A percentile compares a stretch with the other conserved stretches of the same genome.
Conservation (phyloP, 331 rosid species). For the Rosa hybrid region DNA sequence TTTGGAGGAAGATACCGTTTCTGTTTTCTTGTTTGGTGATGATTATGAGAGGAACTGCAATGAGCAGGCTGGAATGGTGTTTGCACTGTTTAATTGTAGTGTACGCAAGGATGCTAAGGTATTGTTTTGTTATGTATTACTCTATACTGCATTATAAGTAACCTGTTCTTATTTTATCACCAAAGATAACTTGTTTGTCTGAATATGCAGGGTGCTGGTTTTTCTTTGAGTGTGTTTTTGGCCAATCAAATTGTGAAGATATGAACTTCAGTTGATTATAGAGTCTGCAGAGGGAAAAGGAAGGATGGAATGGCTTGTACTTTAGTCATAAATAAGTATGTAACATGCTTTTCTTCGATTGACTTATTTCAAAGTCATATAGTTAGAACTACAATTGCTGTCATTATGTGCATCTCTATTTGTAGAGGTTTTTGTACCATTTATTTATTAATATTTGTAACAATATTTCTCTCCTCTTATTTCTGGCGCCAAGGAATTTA, state of each 20-base stretch:
- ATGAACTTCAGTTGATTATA: constrained; percentile 83
- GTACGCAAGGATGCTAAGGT: constrained; percentile 82
- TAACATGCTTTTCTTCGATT: neutral
- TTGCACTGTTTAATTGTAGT: constrained; percentile 65
- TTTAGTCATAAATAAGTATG: constrained; percentile 68
- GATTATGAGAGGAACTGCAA: constrained; percentile 64
- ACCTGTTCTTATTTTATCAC: neutral
- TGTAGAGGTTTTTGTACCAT: constrained; percentile 2
- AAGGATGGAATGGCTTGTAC: constrained; percentile 82
- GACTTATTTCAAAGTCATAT: neutral
- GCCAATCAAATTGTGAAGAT: constrained; percentile 69
- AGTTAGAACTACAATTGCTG: neutral
- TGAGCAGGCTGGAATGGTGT: constrained; percentile 61
- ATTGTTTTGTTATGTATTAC: constrained; percentile 2
- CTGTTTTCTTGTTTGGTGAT: constrained; percentile 88
- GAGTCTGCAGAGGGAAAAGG: constrained; percentile 81
- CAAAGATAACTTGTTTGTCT: neutral
- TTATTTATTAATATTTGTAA: constrained; percentile 26
- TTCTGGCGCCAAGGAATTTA: constrained; percentile 74
- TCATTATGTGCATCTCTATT: neutral
- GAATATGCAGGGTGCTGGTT: constrained; percentile 64
- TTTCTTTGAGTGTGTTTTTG: constrained; percentile 72
- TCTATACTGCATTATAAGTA: neutral
- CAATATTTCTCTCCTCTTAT: constrained; percentile 24
- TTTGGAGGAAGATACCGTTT: constrained; percentile 65